phyloP scores from a whole-genome alignment of 176 grass and related monocot species.

The Alloteropsis semialata region DNA sequence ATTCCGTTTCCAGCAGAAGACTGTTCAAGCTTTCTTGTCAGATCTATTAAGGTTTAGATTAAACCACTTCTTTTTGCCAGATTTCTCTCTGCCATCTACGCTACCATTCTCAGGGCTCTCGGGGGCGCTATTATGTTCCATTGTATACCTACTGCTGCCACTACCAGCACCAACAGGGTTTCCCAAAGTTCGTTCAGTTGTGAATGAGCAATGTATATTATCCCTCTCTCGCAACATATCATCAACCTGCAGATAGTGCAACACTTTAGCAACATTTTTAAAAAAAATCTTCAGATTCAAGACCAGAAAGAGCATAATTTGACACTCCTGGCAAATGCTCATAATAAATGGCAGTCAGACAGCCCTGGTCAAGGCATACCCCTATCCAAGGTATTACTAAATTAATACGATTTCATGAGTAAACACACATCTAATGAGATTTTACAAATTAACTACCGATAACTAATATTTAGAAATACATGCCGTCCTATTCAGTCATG shows the following conservation, averaged over 20 bases:
- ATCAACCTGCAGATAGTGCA: slow-evolving; percentile 67
- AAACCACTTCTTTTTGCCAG: slow-evolving; percentile 96
- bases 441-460: neutral
- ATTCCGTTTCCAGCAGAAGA: neutral
- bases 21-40: slow-evolving; percentile 56
- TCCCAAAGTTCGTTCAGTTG: slow-evolving; percentile 52
- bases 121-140: slow-evolving; percentile 44
- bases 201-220: slow-evolving; percentile 78
- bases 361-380: neutral
- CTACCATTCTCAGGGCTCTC: slow-evolving; percentile 58
- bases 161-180: slow-evolving; percentile 46
- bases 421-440: neutral
- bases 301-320: slow-evolving; percentile 7
- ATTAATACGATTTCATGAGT: neutral
- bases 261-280: slow-evolving; percentile 33
- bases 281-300: slow-evolving; percentile 3
- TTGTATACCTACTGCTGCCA: slow-evolving; percentile 51
- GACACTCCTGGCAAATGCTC: neutral
- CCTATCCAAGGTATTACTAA: neutral
- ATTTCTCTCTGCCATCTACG: slow-evolving; percentile 75
- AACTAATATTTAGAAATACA: neutral
- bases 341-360: neutral
- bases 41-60: slow-evolving; percentile 84
- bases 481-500: neutral
- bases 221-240: slow-evolving; percentile 92